Evolutionary conservation across 2,329 filamentous ascomycete genomes (phyloP), one percentile per base, ranked within the genome.

Genomic region (Pseudopyrenochaeta lycopersici): DNA sequence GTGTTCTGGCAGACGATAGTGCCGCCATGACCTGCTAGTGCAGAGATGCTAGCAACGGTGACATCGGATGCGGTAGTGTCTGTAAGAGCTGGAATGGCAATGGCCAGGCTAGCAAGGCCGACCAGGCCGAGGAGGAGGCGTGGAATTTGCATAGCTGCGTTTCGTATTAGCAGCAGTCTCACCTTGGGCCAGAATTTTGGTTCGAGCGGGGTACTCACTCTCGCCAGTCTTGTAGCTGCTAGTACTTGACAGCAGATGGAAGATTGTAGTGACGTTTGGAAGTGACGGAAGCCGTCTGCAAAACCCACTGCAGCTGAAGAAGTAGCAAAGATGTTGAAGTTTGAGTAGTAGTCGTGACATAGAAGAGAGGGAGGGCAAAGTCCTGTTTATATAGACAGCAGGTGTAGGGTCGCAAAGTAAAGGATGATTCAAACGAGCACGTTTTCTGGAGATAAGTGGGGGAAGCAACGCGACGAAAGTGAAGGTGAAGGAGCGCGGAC

Each of bases 51-150:
- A 10, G 36, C 46, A 20, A 32, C 10, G 18, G 12, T 27, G 38
- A 12, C 20, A 30, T 43, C 14, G 7, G 14, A 17, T 7, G n/a
- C 5, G 33, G 33, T 2, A 7, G 27, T 27, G 17, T 27, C 38
- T 1, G 18, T 7, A 21, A 39, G 41, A 1, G 49, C 46, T 12
- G 50, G 54, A 21, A 39, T 41, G 17, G 54, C 32, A 18, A 49
- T 11, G 32, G 20, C 46, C 6, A 53, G 32, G 27, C 42, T 30
- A 20, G 38, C 42, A 27, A 53, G 32, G 14, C 53, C 39, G 44
- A 42, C 12, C 21, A 51, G 29, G 23, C 46, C 31, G 29, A 47
- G n/a, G 18, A 49, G 15, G 44, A 44, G 23, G 18, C 36, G 31
- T 2, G 39, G 30, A 23, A 41, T 6, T 21, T 23, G 36, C 40